These are phyloP conservation scores for Lodderomyces parapsilosis DNA, from an alignment of 1,139 yeast species.

Conservation along the genomic window DNA sequence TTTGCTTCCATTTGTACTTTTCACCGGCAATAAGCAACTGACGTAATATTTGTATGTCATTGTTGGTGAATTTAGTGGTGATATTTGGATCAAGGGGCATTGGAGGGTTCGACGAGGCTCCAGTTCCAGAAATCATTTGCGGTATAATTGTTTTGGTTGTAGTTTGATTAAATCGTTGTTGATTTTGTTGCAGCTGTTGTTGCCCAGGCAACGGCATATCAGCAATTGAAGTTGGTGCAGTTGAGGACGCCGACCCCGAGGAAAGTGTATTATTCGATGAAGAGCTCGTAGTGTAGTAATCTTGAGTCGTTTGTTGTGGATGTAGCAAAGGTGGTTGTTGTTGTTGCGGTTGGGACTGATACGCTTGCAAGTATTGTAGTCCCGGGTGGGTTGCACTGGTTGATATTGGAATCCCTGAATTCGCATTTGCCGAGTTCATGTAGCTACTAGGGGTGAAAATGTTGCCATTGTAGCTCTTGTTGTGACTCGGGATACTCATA, in stretches of 20 bases:
- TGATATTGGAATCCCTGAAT: background rate
- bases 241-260: background rate
- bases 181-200: constrained; percentile 2
- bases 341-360: background rate
- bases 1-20: constrained; percentile 48
- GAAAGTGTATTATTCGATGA: background rate
- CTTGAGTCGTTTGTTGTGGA: constrained; percentile 1
- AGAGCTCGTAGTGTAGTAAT: background rate
- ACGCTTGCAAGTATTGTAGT: background rate
- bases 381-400: background rate
- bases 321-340: background rate
- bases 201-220: background rate
- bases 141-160: constrained; percentile 5
- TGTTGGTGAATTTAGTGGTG: constrained; percentile 30
- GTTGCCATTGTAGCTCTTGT: background rate
- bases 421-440: background rate
- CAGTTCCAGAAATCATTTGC: constrained; percentile 13
- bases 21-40: constrained; percentile 43
- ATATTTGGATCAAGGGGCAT: constrained; percentile 11
- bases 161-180: constrained; percentile 1
- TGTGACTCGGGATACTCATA: constrained; percentile 1
- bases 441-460: background rate
- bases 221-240: constrained; percentile 1
- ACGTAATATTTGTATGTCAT: constrained; percentile 38
- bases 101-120: constrained; percentile 16